Evolutionary conservation across 2,329 filamentous ascomycete species (phyloP).

Genomic region (Pseudocercospora macadamiae): DNA sequence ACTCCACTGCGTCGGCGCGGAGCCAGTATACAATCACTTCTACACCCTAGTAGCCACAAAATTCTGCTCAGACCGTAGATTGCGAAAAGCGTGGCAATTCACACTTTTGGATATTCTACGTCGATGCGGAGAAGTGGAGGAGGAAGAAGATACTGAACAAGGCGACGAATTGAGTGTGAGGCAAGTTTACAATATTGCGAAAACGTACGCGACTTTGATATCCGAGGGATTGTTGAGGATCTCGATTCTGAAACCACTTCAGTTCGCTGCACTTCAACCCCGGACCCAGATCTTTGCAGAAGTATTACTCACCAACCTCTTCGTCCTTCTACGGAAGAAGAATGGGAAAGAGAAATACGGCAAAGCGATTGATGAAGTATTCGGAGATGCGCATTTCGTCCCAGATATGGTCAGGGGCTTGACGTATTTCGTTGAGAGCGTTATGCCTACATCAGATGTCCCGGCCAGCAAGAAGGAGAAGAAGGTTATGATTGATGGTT

Average conservation of each 20-base stretch:
- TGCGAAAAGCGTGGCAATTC: slow-evolving; percentile 85
- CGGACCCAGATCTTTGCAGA: slow-evolving; percentile 81
- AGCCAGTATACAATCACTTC: slow-evolving; percentile 86
- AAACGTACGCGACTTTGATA: slow-evolving; percentile 66
- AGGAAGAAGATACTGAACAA: slow-evolving; percentile 69
- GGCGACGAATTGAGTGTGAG: slow-evolving; percentile 60
- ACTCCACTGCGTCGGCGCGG: slow-evolving; percentile 81
- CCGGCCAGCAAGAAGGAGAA: slow-evolving; percentile 54
- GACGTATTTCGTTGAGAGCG: slow-evolving; percentile 77
- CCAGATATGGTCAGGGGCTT: slow-evolving; percentile 73
- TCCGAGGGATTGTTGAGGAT: slow-evolving; percentile 62
- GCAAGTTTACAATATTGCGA: slow-evolving; percentile 68
- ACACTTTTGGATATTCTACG: slow-evolving; percentile 85
- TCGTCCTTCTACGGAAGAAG: slow-evolving; percentile 58
- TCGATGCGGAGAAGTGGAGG: slow-evolving; percentile 82
- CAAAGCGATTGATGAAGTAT: slow-evolving; percentile 64
- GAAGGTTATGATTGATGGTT: slow-evolving; percentile 53
- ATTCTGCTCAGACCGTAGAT: slow-evolving; percentile 71
- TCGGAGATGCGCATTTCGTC: slow-evolving; percentile 65
- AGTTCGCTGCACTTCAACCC: slow-evolving; percentile 74
- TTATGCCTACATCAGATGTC: slow-evolving; percentile 67
- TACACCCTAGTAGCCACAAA: slow-evolving; percentile 83
- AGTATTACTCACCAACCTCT: slow-evolving; percentile 73
- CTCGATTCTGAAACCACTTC: slow-evolving; percentile 67
- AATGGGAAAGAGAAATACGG: slow-evolving; percentile 49